Evolutionary conservation across 768 basidiomycete species (phyloP).

Genomic region (Hysterangium stoloniferum): DNA sequence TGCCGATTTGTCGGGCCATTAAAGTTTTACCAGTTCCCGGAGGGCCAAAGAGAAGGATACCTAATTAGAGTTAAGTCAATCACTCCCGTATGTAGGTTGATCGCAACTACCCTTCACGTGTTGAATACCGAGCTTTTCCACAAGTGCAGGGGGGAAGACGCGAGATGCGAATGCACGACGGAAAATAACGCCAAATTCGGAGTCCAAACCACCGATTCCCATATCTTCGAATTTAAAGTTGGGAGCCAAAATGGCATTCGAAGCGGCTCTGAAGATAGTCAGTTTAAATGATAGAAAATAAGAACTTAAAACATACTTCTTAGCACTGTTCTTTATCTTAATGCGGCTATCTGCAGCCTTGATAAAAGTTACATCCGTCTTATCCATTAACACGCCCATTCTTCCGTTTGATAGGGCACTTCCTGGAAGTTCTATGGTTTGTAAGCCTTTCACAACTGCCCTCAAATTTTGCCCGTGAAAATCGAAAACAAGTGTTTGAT

Average conservation of each 20-base stretch:
- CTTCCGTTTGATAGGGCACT: conserved; percentile 25
- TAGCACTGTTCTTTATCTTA: conserved; percentile 87
- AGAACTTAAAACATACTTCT: conserved; percentile 48
- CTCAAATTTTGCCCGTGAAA: conserved; percentile 82
- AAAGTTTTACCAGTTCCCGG: conserved; percentile 98
- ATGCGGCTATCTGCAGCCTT: conserved; percentile 77
- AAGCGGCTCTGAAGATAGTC: conserved; percentile 53
- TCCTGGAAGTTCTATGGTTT: conserved; percentile 52
- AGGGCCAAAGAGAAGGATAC: conserved; percentile 91
- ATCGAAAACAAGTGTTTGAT: conserved; percentile 75
- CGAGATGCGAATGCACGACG: conserved; percentile 96
- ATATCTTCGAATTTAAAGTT: conserved; percentile 99
- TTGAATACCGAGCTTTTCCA: conserved; percentile 96
- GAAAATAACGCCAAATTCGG: conserved; percentile 94
- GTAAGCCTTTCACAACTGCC: conserved; percentile 53
- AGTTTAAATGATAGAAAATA: conserved; percentile 7
- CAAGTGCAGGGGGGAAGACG: conserved; percentile 94
- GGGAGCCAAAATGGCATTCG: conserved; percentile 92
- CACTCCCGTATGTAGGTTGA: neutral
- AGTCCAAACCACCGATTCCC: conserved; percentile 97
- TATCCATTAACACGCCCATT: conserved; percentile 79
- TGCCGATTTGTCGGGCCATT: conserved; percentile 97
- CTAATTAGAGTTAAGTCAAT: conserved; percentile 28
- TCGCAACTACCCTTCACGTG: conserved; percentile 84
- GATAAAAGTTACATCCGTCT: conserved; percentile 86